These are phyloP conservation scores for Bimuria novae-zelandiae DNA, from an alignment of 2,329 filamentous ascomycete genomes.

Conservation along the genomic window DNA sequence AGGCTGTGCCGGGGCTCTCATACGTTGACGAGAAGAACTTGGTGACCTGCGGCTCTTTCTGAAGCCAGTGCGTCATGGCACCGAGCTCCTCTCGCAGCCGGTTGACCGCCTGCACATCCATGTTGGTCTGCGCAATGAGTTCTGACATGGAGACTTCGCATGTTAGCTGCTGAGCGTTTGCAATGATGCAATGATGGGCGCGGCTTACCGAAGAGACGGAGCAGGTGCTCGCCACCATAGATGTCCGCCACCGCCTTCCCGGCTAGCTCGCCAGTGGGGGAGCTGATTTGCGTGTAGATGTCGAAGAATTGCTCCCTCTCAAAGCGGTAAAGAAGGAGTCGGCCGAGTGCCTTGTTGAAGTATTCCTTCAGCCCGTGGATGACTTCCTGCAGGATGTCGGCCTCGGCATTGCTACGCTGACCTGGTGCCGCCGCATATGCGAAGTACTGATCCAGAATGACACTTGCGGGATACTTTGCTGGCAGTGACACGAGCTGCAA, in stretches of 20 bases:
- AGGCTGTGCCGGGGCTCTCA: conserved; percentile 72
- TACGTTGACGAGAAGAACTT: conserved; percentile 80
- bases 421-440: conserved; percentile 68
- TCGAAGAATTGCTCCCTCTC: conserved; percentile 88
- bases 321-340: conserved; percentile 90
- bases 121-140: conserved; percentile 94
- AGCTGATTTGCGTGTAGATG: conserved; percentile 71
- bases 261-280: conserved; percentile 63
- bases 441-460: conserved; percentile 83
- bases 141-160: conserved; percentile 84
- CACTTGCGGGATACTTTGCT: conserved; percentile 71
- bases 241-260: conserved; percentile 77
- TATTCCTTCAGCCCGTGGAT: conserved; percentile 86
- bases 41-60: conserved; percentile 66
- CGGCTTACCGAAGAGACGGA: conserved; percentile 79
- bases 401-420: conserved; percentile 66
- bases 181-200: not conserved
- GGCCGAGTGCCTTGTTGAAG: conserved; percentile 87
- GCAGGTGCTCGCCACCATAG: conserved; percentile 91
- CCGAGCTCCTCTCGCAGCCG: conserved; percentile 86
- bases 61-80: conserved; percentile 85
- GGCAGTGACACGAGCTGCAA: conserved; percentile 86
- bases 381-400: conserved; percentile 88
- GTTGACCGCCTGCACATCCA: conserved; percentile 89
- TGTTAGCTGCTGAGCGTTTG: conserved; percentile 8